These are phyloP conservation scores for Lecanoromycetidae sp. DNA, from an alignment of 2,329 filamentous ascomycete species.

Conservation along the genomic window DNA sequence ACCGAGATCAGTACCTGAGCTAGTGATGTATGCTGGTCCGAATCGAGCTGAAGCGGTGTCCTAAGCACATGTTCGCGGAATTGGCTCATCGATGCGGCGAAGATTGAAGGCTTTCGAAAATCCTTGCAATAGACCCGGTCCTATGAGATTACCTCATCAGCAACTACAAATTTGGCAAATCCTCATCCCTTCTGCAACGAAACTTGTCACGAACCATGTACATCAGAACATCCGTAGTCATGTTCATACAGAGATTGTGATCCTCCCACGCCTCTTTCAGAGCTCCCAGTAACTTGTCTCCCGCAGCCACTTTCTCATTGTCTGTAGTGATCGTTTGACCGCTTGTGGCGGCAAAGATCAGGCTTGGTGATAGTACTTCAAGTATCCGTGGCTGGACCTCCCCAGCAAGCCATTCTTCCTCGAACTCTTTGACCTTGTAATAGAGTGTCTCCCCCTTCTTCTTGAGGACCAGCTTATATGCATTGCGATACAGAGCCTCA, in stretches of 20 bases:
- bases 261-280: constrained; percentile 74
- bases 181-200: not conserved
- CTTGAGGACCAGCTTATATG: constrained; percentile 85
- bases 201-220: constrained; percentile 54
- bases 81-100: constrained; percentile 69
- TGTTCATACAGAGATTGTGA: constrained; percentile 86
- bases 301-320: constrained; percentile 66
- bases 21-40: constrained; percentile 39
- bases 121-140: constrained; percentile 74
- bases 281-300: constrained; percentile 68
- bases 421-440: constrained; percentile 64
- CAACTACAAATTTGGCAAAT: not conserved
- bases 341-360: constrained; percentile 44
- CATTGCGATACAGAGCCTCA: constrained; percentile 85
- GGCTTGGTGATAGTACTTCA: constrained; percentile 55
- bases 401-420: constrained; percentile 65
- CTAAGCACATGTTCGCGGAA: constrained; percentile 79
- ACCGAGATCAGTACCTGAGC: constrained; percentile 68
- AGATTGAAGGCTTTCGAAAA: constrained; percentile 63
- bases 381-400: constrained; percentile 62
- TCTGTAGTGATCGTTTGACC: constrained; percentile 44
- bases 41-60: constrained; percentile 37
- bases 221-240: constrained; percentile 94
- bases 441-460: constrained; percentile 78
- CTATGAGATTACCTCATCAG: constrained; percentile 27